Base-by-base conservation (phyloP, 208 protist genomes). In the Acanthamoeba royreba region DNA sequence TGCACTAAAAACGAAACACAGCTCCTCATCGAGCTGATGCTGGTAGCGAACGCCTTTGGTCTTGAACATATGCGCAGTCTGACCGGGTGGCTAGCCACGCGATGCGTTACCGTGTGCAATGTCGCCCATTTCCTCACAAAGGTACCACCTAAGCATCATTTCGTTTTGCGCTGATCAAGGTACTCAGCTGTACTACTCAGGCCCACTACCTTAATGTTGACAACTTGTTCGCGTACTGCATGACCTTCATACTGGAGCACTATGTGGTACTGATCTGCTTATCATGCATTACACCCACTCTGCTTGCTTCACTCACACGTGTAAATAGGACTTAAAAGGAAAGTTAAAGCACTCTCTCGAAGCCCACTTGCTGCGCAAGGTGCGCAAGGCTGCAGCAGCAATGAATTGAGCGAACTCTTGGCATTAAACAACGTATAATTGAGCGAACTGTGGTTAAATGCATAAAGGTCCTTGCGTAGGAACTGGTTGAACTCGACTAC, bases 221-320 rank as follows among this genome's bases (percentile, higher is more conserved):
- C 83, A 90, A 90, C 83, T 38, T 90, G 49, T 90, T 49, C 19
- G 28, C 83, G 49, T 90, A 46, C 22, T 90, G 83, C 52, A 90
- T 90, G 83, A 25, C 31, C 49, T 90, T 69, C 83, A 72, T 90
- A 22, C 55, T 90, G n/a, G 49, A 90, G 11, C 83, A 90, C 52
- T 90, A 90, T 33, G 38, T 45, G 42, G 74, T 85, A 53, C 66
- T 31, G 38, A 0, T 9, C 9, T 40, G 19, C 31, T 40, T 0
- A 13, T 4, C 66, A 38, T n/a, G 4, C 61, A n/a, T 35, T 74
- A 17, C 66, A 38, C 66, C 22, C 66, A 46, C 35, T 42, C 66
- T 42, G 9, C 42, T n/a, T 4, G 15, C 66, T 3, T 40, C 28
- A 33, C 31, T 13, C 38, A 42, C 35, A 1, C 1, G 33, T 13